A percentile compares a stretch with the other conserved stretches of the same genome.
phyloP scores from a whole-genome alignment of 139 green algal species.

The Bryopsis sp. region DNA sequence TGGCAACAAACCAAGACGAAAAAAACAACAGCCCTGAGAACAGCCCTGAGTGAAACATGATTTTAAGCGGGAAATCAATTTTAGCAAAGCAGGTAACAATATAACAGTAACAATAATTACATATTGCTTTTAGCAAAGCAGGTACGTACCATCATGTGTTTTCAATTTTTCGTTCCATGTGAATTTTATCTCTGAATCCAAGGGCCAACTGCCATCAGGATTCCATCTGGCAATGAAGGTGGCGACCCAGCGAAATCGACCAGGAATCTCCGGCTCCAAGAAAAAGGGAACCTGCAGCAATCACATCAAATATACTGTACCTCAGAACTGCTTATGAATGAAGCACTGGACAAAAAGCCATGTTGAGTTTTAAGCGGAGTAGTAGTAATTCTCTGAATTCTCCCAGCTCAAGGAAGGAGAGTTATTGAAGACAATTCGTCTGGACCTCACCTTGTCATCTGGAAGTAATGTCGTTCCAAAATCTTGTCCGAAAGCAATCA shows the following conservation, averaged over 20 bases:
- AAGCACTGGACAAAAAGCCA: too few relatives aligned
- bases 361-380: not conserved
- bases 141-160: slow-evolving; percentile 46
- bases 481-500: slow-evolving; percentile 45
- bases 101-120: too few relatives aligned
- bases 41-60: too few relatives aligned
- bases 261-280: slow-evolving; percentile 21
- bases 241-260: slow-evolving; percentile 43
- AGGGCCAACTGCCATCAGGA: slow-evolving; percentile 34
- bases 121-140: too few relatives aligned
- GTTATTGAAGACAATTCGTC: too few relatives aligned
- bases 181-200: slow-evolving; percentile 38
- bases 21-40: too few relatives aligned
- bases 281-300: slow-evolving; percentile 35
- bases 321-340: too few relatives aligned
- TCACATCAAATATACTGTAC: not conserved
- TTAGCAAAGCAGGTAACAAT: too few relatives aligned
- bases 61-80: too few relatives aligned
- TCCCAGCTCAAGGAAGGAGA: too few relatives aligned
- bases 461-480: slow-evolving; percentile 26
- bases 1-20: too few relatives aligned
- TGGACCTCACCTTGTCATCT: not conserved
- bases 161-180: slow-evolving; percentile 30
- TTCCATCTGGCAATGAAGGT: slow-evolving; percentile 50
- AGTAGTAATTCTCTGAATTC: too few relatives aligned